These are phyloP conservation scores for Cercophora samala DNA, from an alignment of 495 filamentous ascomycete species.

Conservation along the genomic window DNA sequence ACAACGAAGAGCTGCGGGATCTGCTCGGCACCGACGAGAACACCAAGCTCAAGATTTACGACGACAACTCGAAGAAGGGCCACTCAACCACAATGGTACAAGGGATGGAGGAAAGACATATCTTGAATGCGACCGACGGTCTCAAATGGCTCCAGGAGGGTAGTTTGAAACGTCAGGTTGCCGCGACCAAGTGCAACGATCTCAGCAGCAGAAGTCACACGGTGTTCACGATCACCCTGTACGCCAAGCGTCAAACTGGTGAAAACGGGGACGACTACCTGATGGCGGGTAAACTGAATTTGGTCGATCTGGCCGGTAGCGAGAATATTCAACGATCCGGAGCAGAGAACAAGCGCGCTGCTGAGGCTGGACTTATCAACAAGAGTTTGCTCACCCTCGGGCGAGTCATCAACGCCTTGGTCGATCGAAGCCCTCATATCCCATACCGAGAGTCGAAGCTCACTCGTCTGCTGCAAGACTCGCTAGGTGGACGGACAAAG, in stretches of 20 bases:
- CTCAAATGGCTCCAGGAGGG: slow-evolving; percentile 86
- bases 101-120: slow-evolving; percentile 94
- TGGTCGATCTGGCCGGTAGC: slow-evolving; percentile 94
- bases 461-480: slow-evolving; percentile 92
- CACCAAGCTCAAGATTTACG: slow-evolving; percentile 89
- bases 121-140: slow-evolving; percentile 77
- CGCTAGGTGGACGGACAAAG: slow-evolving; percentile 89
- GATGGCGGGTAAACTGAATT: slow-evolving; percentile 89
- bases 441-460: slow-evolving; percentile 97
- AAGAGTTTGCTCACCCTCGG: slow-evolving; percentile 94
- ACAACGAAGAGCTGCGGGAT: slow-evolving; percentile 95
- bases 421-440: slow-evolving; percentile 86
- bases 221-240: slow-evolving; percentile 89
- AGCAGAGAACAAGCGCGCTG: slow-evolving; percentile 94
- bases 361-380: slow-evolving; percentile 95
- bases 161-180: slow-evolving; percentile 90
- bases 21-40: slow-evolving; percentile 76
- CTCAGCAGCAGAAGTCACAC: slow-evolving; percentile 94
- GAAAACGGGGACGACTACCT: slow-evolving; percentile 84
- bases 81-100: slow-evolving; percentile 79
- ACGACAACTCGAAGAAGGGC: slow-evolving; percentile 81
- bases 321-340: slow-evolving; percentile 97
- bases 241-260: slow-evolving; percentile 66
- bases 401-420: slow-evolving; percentile 94
- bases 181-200: slow-evolving; percentile 97